A percentile compares a stretch with the other conserved stretches of the same genome.
These are phyloP conservation scores for Paracorniculantispora psalliotae DNA, from an alignment of 2,329 filamentous ascomycete genomes.

Conservation along the genomic window DNA sequence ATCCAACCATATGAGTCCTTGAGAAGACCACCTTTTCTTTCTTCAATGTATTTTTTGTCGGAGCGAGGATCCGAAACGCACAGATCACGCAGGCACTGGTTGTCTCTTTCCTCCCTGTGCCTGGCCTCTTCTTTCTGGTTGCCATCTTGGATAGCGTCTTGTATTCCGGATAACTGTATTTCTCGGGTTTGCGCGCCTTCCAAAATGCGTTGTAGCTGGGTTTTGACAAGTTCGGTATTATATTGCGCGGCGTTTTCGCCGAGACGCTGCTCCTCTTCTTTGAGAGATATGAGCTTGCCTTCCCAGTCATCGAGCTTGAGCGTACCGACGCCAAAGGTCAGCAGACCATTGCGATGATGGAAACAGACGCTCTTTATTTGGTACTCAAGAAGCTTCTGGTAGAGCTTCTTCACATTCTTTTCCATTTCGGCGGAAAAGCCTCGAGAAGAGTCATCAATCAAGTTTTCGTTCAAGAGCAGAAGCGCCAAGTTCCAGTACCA, in stretches of 20 bases:
- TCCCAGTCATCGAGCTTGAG: constrained; percentile 32
- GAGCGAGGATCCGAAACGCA: constrained; percentile 24
- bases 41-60: constrained; percentile 33
- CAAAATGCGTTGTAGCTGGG: neutral
- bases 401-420: constrained; percentile 29
- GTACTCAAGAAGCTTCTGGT: constrained; percentile 34
- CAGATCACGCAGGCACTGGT: constrained; percentile 22
- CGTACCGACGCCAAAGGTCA: constrained; percentile 25
- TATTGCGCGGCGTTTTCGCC: constrained; percentile 16
- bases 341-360: constrained; percentile 27
- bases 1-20: constrained; percentile 32
- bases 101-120: constrained; percentile 16
- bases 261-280: constrained; percentile 22
- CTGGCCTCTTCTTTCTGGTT: constrained; percentile 14
- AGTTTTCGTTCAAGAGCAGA: constrained; percentile 23
- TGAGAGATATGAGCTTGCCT: constrained; percentile 24
- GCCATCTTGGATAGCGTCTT: constrained; percentile 15
- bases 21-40: constrained; percentile 29
- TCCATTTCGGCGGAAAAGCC: constrained; percentile 20
- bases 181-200: neutral
- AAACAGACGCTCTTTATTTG: constrained; percentile 36
- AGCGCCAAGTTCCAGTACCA: constrained; percentile 32
- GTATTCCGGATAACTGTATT: constrained; percentile 9
- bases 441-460: constrained; percentile 4
- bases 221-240: constrained; percentile 13